Base-by-base conservation (phyloP, 129 eudicot genomes). In the Centella asiatica region DNA sequence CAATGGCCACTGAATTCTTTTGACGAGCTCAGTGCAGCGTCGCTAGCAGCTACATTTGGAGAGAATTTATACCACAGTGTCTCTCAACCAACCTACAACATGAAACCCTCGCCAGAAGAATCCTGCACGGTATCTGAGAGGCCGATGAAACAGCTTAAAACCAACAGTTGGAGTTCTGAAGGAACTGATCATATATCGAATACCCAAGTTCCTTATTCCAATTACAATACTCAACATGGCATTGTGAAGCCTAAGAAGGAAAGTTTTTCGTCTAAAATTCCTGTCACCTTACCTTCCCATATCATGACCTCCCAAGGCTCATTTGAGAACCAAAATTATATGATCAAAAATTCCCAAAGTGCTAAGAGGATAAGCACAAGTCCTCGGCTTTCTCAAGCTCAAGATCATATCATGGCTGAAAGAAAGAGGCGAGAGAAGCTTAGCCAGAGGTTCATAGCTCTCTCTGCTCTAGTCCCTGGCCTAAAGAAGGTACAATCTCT, bases 371-470 rank as follows among this genome's bases (percentile, higher is more conserved):
- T 70, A 2, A 70, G 34, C 70, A 45, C 74, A 17, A 64, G 32
- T 60, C 52, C 68, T 24, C 77, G 74, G 45, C 62, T 57, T 50
- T 45, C 88, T 36, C 79, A 76, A 45, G 78, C 85, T 54, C 93
- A 81, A 74, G 96, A 88, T 68, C 89, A 88, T 47, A 74, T 84
- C 60, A 57, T 88, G 29, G 96, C 96, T 60, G 96, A 88, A 70
- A 81, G 96, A 62, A 88, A 77, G 71, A 88, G 96, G 62, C 75
- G 96, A 65, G 96, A 88, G 47, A 88, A 84, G 59, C 85, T 85
- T 19, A 85, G 83, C 26, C 88, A 78, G 62, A 81, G 83, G 67
- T 85, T 85, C 71, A 85, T 81, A 2, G 85, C 88, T 27, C 76
- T 88, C 40, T 81, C 96, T 67, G 86, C 88, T 52, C 62, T 88